Base-by-base conservation (phyloP, 768 basidiomycete genomes). In the Boletus rex-veris region DNA sequence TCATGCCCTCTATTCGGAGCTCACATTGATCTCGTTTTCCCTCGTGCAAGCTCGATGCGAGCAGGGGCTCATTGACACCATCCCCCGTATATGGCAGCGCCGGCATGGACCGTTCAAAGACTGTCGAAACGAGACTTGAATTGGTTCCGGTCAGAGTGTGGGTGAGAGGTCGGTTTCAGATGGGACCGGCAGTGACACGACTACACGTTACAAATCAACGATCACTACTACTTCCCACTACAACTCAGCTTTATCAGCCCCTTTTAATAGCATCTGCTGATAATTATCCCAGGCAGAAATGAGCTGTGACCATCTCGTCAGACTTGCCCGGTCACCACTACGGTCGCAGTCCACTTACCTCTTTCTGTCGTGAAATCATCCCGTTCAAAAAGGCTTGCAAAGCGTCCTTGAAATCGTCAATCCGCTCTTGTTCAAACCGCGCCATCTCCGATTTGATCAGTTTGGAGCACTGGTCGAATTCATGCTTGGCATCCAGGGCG, bases 381-480 rank as follows among this genome's bases (percentile, higher is more conserved):
- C 88, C 90, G 40, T 93, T 88, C 50, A 98, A 73, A 70, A 92
- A 94, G 4, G 79, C 78, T 68, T 92, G 88, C 59, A 99, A 69
- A 3, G 87, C 79, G 41, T 80, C 77, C 71, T 94, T 95, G 71
- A 98, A 97, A 67, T 98, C 96, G 45, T 92, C 89, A 24, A 98
- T 80, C 40, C 95, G 82, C 71, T 97, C 96, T 65, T 85, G 82
- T 73, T 99, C 96, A 65, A 98, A 98, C 40, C 96, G 77, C 5
- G 83, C 84, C 58, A 94, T 83, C 72, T 99, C 97, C 5, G 81
- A 74, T 71, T 98, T 98, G 61, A 93, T 85, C 18, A 97, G 74
- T 59, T 88, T 88, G 18, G 92, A 91, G 12, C 88, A 86, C 19
- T 88, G 82, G 41, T 98, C 95, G 65, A 89, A 99, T 58, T 97